A percentile compares a stretch with the other conserved stretches of the same genome.
Evolutionary conservation across 2,329 filamentous ascomycete genomes (phyloP).

Genomic region (Lecanicillium sp.): DNA sequence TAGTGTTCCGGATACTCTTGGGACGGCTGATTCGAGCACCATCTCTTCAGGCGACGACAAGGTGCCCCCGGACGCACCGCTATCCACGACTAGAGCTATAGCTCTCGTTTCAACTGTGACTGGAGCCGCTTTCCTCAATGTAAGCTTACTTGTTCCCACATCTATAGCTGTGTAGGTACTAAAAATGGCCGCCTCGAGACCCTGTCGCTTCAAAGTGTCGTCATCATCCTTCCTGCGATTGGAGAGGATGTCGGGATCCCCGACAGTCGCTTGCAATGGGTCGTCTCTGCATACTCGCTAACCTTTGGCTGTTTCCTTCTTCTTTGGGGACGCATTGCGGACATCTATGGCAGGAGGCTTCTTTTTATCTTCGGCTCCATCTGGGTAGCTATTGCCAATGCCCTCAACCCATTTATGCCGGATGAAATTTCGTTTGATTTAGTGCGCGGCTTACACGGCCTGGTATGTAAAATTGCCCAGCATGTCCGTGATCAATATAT

Average conservation of each 20-base stretch:
- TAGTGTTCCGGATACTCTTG: too few relatives aligned
- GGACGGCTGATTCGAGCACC: too few relatives aligned
- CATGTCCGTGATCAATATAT: background rate
- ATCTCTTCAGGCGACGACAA: conserved; percentile 10
- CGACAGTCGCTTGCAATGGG: conserved; percentile 53
- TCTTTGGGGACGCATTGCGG: conserved; percentile 59
- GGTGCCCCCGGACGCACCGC: conserved; percentile 18
- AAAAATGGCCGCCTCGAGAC: conserved; percentile 30
- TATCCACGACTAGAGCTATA: conserved; percentile 44
- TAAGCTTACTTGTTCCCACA: conserved; percentile 15
- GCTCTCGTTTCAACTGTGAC: conserved; percentile 46
- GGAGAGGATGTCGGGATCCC: conserved; percentile 48
- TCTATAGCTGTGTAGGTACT: background rate
- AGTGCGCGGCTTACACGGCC: conserved; percentile 57
- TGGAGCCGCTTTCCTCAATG: conserved; percentile 49
- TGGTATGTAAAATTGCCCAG: conserved; percentile 25
- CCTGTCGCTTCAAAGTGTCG: conserved; percentile 47
- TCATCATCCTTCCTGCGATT: conserved; percentile 57
- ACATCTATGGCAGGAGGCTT: conserved; percentile 56
- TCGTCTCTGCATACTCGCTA: conserved; percentile 57
- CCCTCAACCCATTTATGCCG: conserved; percentile 54
- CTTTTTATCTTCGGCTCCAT: conserved; percentile 58
- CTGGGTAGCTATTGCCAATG: conserved; percentile 51
- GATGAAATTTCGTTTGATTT: conserved; percentile 62
- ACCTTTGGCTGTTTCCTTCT: conserved; percentile 61